phyloP scores from a whole-genome alignment of 2,329 filamentous ascomycete species.

The Didymellaceae sp. region DNA sequence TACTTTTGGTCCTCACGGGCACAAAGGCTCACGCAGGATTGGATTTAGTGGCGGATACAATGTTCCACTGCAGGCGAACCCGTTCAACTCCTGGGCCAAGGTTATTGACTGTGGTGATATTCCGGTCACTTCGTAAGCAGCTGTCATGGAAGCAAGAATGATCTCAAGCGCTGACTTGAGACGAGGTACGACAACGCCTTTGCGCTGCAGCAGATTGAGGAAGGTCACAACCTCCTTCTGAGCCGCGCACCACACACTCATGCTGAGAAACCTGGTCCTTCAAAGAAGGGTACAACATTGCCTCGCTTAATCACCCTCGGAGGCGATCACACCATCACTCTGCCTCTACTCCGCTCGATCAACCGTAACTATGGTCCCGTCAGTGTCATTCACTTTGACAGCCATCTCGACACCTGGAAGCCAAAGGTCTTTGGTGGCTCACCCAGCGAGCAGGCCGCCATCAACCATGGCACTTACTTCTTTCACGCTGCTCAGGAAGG shows the following conservation, averaged over 20 bases:
- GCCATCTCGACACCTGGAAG: slow-evolving; percentile 70
- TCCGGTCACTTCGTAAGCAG: slow-evolving; percentile 78
- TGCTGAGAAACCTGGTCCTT: slow-evolving; percentile 69
- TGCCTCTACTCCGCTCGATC: slow-evolving; percentile 63
- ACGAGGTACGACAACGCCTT: slow-evolving; percentile 79
- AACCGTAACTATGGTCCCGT: slow-evolving; percentile 72
- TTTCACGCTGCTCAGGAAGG: slow-evolving; percentile 82
- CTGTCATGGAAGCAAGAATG: neutral
- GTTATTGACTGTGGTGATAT: slow-evolving; percentile 86
- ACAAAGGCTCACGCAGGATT: slow-evolving; percentile 58
- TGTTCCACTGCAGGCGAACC: slow-evolving; percentile 78
- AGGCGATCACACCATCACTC: slow-evolving; percentile 67
- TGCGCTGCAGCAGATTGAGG: slow-evolving; percentile 83
- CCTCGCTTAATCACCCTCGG: slow-evolving; percentile 80
- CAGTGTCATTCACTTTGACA: slow-evolving; percentile 69
- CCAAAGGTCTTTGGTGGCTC: slow-evolving; percentile 88
- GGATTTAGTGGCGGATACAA: slow-evolving; percentile 81
- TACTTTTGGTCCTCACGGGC: slow-evolving; percentile 39
- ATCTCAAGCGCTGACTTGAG: neutral
- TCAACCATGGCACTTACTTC: slow-evolving; percentile 92
- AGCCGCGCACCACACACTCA: slow-evolving; percentile 74
- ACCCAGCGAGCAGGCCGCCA: slow-evolving; percentile 74
- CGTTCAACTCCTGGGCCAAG: slow-evolving; percentile 81
- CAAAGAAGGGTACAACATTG: slow-evolving; percentile 75
- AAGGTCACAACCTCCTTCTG: slow-evolving; percentile 79